Conservation (phyloP, 2,329 filamentous ascomycete genomes). For the Coniochaeta sp. region DNA sequence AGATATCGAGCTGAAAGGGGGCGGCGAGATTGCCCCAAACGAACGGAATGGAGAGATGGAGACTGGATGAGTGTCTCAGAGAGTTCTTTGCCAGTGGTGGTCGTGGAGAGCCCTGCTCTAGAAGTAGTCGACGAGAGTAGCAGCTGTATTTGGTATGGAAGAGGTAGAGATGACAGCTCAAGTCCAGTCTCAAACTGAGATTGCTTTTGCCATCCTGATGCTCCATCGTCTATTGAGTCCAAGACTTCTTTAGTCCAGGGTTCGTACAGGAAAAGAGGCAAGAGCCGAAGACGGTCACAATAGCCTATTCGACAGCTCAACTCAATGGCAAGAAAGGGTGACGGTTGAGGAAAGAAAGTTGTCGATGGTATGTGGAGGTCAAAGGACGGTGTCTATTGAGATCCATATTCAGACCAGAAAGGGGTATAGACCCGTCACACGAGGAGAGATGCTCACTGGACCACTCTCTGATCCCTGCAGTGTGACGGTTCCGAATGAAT, state of each 20-base stretch:
- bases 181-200: not conserved
- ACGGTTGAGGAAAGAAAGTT: not conserved
- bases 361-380: not conserved
- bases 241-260: not conserved
- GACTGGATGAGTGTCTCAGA: not conserved
- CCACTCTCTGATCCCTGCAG: not conserved
- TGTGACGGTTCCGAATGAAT: not conserved
- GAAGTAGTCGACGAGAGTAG: not conserved
- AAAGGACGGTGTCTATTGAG: constrained; percentile 16
- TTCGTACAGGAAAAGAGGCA: not conserved
- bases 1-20: not conserved
- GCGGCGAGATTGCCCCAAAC: not conserved
- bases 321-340: constrained; percentile 1
- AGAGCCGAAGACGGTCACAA: constrained; percentile 16
- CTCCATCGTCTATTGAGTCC: constrained; percentile 3
- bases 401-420: constrained; percentile 26
- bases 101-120: not conserved
- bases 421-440: constrained; percentile 11
- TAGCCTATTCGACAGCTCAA: constrained; percentile 4
- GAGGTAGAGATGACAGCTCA: not conserved
- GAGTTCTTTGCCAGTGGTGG: not conserved
- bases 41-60: not conserved
- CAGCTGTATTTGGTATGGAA: not conserved
- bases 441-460: constrained; percentile 2
- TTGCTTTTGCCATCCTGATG: not conserved